These are phyloP conservation scores for Calendula officinalis DNA, from an alignment of 129 eudicot genomes.

Conservation along the genomic window DNA sequence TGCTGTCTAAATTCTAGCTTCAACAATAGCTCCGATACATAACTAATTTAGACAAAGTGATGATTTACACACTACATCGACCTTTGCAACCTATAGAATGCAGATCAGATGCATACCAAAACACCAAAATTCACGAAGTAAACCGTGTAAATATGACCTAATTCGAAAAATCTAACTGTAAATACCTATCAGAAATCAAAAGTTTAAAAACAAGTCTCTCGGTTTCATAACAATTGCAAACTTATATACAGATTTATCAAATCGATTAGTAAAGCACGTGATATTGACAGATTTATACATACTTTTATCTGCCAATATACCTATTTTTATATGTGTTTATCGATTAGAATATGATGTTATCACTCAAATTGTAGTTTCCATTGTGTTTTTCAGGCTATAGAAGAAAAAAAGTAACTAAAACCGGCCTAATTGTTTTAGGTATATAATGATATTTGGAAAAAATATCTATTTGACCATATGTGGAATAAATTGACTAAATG, in stretches of 20 bases:
- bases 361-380: too few species aligned
- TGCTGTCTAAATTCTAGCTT: slow-evolving; percentile 11
- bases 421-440: too few species aligned
- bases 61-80: slow-evolving; percentile 18
- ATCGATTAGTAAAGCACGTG: background rate
- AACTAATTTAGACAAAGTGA: background rate
- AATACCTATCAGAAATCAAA: background rate
- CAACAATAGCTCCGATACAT: background rate
- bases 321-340: too few species aligned
- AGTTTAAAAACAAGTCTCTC: background rate
- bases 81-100: slow-evolving; percentile 10
- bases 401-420: too few species aligned
- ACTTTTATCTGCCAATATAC: too few species aligned
- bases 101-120: slow-evolving; percentile 20
- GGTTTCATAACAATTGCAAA: background rate
- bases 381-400: too few species aligned
- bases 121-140: slow-evolving; percentile 1
- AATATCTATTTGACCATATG: too few species aligned
- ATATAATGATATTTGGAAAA: too few species aligned
- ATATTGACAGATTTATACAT: too few species aligned
- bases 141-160: slow-evolving; percentile 15
- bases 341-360: too few species aligned
- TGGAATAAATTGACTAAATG: too few species aligned
- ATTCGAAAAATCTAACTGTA: background rate
- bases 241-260: background rate